Base-by-base conservation (phyloP, 371 early-diverging fungal genomes). In the Apophysomyces trapeziformis region DNA sequence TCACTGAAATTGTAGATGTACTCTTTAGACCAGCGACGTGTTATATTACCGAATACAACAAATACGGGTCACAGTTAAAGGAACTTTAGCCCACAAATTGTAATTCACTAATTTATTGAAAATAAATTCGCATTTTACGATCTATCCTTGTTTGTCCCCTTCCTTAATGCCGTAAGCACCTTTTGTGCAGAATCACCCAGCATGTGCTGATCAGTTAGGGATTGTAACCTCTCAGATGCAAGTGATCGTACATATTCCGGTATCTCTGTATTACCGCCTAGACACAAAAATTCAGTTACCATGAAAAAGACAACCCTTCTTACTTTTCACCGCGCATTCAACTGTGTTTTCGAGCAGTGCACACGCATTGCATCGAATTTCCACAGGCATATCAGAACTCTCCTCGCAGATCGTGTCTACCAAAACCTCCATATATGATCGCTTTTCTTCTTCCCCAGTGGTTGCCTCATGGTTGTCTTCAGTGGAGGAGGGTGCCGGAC, bases 311-410 rank as follows among this genome's bases (percentile, higher is more conserved):
- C 13, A 4, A 60, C 32, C 1, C 5, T 26, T 26, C 66, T 67
- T 73, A 80, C 80, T 73, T 66, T 36, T 39, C 50, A 47, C 39
- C 46, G 85, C 80, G n/a, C 75, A 67, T 44, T 76, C 73, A 8
- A 78, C 43, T 0, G 84, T 67, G 39, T 81, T 85, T 57, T 80
- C 78, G 43, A 87, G 68, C 13, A 88, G 72, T 13, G 82, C 60
- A 66, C 85, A 86, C 14, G 71, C 79, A 68, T 88, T 88, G 16
- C 80, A 82, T 37, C 80, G 74, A 39, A 87, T 76, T 67, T 70
- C 64, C 5, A 35, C 26, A 18, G 70, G 56, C 67, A 73, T 60
- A 58, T 80, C 58, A 41, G 70, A 43, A 63, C 65, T 62, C 57
- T 45, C 62, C 70, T 81, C 59, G 7, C 68, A 67, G 47, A 79